These are phyloP conservation scores for Cicer arietinum DNA, from an alignment of 306 rosid genomes.

Conservation along the genomic window DNA sequence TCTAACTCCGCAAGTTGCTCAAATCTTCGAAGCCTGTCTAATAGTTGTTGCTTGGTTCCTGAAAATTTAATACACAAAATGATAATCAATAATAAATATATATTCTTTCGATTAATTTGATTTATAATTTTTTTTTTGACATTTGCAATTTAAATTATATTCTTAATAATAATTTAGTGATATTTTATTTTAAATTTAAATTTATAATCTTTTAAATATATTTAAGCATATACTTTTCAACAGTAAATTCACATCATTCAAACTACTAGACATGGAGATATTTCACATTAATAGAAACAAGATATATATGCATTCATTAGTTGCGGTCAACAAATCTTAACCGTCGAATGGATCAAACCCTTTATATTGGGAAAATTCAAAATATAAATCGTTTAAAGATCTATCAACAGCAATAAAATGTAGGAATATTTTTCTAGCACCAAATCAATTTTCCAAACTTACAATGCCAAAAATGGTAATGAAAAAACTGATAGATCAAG, in stretches of 20 bases:
- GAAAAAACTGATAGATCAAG: background rate
- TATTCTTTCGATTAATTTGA: background rate
- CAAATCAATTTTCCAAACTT: background rate
- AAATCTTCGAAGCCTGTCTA: constrained; percentile 79
- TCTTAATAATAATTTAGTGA: no score
- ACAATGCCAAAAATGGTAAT: constrained; percentile 23
- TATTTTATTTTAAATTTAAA: no score
- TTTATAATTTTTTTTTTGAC: background rate
- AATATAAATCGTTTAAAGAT: background rate
- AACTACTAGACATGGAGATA: no score
- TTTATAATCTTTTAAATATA: no score
- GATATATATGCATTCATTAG: no score
- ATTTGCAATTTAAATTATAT: no score
- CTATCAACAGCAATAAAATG: background rate
- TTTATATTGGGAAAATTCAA: background rate
- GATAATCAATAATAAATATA: background rate
- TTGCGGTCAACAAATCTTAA: background rate
- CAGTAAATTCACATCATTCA: no score
- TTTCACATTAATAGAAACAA: no score
- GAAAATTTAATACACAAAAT: constrained; percentile 39
- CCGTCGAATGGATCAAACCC: background rate
- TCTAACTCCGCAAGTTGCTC: constrained; percentile 87
- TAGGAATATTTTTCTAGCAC: background rate
- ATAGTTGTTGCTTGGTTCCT: constrained; percentile 82
- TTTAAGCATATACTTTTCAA: no score